Conservation (phyloP, 192 early-diverging fungal species). For the Nowakowskiella sp. region DNA sequence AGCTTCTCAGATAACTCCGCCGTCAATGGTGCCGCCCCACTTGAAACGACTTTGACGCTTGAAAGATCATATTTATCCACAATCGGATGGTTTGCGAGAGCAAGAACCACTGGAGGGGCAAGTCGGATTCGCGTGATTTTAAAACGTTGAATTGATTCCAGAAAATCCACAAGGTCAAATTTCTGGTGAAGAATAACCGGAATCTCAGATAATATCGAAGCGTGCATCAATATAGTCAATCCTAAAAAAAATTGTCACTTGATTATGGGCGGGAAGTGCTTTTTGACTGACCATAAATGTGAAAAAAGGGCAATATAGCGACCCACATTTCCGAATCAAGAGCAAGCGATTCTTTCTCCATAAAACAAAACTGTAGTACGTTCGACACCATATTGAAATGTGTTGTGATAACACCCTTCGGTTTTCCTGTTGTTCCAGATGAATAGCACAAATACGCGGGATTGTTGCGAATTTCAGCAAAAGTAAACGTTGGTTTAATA, state of each 20-base stretch:
- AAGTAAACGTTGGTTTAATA: slow-evolving; percentile 16
- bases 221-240: slow-evolving; percentile 20
- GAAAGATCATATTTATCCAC: slow-evolving; percentile 68
- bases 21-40: slow-evolving; percentile 75
- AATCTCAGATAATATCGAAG: slow-evolving; percentile 32
- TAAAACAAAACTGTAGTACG: slow-evolving; percentile 39
- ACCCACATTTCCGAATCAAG: slow-evolving; percentile 20
- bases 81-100: slow-evolving; percentile 66
- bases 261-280: too few species aligned
- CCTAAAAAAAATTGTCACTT: too few species aligned
- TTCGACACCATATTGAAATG: slow-evolving; percentile 79
- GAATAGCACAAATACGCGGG: slow-evolving; percentile 66
- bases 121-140: slow-evolving; percentile 43
- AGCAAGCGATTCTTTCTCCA: slow-evolving; percentile 31
- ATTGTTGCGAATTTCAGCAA: slow-evolving; percentile 23
- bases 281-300: slow-evolving; percentile 10
- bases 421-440: slow-evolving; percentile 58
- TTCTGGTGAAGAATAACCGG: slow-evolving; percentile 66
- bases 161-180: slow-evolving; percentile 57
- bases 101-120: slow-evolving; percentile 69
- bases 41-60: slow-evolving; percentile 51
- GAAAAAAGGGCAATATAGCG: slow-evolving; percentile 62
- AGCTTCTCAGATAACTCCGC: slow-evolving; percentile 55
- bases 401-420: slow-evolving; percentile 64
- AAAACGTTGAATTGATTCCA: slow-evolving; percentile 60